These are phyloP conservation scores for Talaromyces wortmannii DNA, from an alignment of 495 filamentous ascomycete species.

Conservation along the genomic window DNA sequence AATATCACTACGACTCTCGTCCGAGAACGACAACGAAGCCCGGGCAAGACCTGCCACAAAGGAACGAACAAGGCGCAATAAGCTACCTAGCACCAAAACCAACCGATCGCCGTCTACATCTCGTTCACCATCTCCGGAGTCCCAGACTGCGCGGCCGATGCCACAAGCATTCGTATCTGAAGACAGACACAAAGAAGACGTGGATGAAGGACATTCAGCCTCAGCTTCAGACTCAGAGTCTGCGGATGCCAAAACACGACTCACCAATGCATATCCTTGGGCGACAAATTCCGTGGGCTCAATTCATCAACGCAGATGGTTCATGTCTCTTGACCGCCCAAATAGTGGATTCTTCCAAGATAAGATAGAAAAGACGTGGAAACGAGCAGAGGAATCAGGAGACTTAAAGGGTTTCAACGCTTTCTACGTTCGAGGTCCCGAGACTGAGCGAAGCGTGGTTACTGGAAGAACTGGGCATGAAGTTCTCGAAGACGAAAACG, in stretches of 20 bases:
- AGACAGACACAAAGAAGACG: not conserved
- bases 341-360: slow-evolving; percentile 46
- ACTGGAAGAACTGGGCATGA: slow-evolving; percentile 52
- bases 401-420: slow-evolving; percentile 32
- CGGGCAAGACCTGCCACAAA: slow-evolving; percentile 18
- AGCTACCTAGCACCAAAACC: slow-evolving; percentile 4
- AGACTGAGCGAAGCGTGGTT: slow-evolving; percentile 54
- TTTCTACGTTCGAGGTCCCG: slow-evolving; percentile 52
- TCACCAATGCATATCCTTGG: slow-evolving; percentile 57
- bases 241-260: slow-evolving; percentile 42
- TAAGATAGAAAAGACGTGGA: not conserved
- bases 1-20: slow-evolving; percentile 43
- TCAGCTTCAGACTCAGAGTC: slow-evolving; percentile 7
- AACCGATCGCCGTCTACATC: not conserved
- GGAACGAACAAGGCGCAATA: slow-evolving; percentile 16
- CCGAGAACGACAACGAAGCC: slow-evolving; percentile 33
- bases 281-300: slow-evolving; percentile 55
- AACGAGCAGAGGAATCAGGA: not conserved
- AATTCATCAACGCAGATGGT: slow-evolving; percentile 59
- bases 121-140: not conserved
- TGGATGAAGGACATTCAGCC: not conserved
- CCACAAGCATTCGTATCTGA: not conserved
- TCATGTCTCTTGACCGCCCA: slow-evolving; percentile 46
- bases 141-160: not conserved
- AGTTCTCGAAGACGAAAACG: slow-evolving; percentile 51